A percentile compares a stretch with the other conserved stretches of the same genome.
These are phyloP conservation scores for Talaromyces stipitatus DNA, from an alignment of 495 filamentous ascomycete species.

Conservation along the genomic window DNA sequence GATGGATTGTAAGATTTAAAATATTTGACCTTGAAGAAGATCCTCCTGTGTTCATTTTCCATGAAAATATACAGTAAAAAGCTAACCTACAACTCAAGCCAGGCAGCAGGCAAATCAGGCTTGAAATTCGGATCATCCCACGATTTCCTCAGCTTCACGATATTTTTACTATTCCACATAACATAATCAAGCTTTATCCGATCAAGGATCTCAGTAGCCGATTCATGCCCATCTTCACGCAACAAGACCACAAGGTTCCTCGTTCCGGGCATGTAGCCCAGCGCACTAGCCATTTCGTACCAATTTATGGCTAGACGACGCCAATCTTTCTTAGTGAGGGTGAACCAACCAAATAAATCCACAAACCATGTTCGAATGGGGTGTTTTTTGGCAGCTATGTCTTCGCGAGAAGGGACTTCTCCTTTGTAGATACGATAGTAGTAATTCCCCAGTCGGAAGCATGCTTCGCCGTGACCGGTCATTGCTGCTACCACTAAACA, in stretches of 20 bases:
- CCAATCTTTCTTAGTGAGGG: constrained; percentile 14
- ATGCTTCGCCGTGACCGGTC: constrained; percentile 17
- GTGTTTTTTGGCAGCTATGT: constrained; percentile 4
- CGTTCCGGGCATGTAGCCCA: constrained; percentile 5
- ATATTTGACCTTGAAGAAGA: background rate
- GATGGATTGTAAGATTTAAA: background rate
- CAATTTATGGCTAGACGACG: constrained; percentile 22
- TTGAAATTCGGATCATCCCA: background rate
- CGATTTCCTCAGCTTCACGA: background rate
- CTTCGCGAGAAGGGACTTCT: constrained; percentile 15
- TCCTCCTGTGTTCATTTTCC: background rate
- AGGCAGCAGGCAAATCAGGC: background rate
- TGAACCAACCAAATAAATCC: background rate
- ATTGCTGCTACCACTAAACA: constrained; percentile 28
- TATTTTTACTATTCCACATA: background rate
- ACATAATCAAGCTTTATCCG: background rate
- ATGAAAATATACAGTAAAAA: background rate
- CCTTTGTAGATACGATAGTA: constrained; percentile 28
- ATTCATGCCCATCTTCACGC: constrained; percentile 14
- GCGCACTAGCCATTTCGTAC: constrained; percentile 17
- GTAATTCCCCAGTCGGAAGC: constrained; percentile 28
- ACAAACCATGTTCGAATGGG: background rate
- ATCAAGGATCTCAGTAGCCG: background rate
- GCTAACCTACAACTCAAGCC: background rate
- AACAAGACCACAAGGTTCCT: constrained; percentile 18